These are phyloP conservation scores for Hypoxylon lenormandii DNA, from an alignment of 495 filamentous ascomycete species.

Conservation along the genomic window DNA sequence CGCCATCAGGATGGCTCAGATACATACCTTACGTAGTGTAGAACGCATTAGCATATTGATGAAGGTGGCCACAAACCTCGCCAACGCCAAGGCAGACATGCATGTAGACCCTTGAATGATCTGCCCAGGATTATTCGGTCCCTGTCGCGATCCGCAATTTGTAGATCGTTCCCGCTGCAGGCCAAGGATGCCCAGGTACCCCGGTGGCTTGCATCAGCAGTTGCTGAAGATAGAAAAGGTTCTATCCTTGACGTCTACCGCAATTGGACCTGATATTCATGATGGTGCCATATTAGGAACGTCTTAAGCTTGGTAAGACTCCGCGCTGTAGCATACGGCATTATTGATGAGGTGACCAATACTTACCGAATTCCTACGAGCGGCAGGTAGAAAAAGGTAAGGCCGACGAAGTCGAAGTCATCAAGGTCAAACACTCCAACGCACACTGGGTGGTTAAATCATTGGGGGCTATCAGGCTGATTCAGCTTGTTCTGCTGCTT, in stretches of 20 bases:
- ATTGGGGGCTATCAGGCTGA: background rate
- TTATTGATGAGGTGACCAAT: background rate
- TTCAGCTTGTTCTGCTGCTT: background rate
- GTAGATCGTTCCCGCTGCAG: constrained; percentile 31
- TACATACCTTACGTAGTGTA: constrained; percentile 2
- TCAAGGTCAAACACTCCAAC: background rate
- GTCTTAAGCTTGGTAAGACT: constrained; percentile 7
- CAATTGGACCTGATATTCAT: constrained; percentile 12
- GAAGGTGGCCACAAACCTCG: background rate
- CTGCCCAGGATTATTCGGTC: constrained; percentile 10
- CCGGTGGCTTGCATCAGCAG: constrained; percentile 22
- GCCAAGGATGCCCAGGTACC: background rate
- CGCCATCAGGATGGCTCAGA: background rate
- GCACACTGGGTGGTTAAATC: background rate
- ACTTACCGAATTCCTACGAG: constrained; percentile 6
- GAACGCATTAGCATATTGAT: background rate
- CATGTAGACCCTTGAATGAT: constrained; percentile 14
- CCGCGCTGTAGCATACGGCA: background rate
- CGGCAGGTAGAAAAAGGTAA: background rate
- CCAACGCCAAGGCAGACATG: background rate
- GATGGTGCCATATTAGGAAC: constrained; percentile 8
- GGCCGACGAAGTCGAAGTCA: background rate
- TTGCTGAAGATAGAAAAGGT: constrained; percentile 15
- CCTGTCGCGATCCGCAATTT: constrained; percentile 16
- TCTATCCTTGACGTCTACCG: background rate